phyloP scores from a whole-genome alignment of 1,139 yeast species.

The Zygoascus sp. region DNA sequence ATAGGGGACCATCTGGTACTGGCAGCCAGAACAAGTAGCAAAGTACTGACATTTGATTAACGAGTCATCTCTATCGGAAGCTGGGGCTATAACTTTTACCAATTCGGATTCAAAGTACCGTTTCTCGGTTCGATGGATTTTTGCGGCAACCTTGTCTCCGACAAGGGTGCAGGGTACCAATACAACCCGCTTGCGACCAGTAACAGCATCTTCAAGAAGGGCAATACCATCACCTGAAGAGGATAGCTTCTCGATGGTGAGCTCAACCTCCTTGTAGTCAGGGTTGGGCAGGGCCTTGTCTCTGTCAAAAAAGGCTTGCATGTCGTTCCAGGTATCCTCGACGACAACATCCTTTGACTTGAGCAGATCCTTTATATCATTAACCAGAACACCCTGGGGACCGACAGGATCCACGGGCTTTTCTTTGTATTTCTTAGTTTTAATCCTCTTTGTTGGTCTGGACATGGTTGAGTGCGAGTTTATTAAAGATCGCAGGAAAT shows the following conservation, averaged over 20 bases:
- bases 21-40: slow-evolving; percentile 86
- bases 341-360: slow-evolving; percentile 41
- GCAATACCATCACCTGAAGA: slow-evolving; percentile 62
- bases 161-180: slow-evolving; percentile 84
- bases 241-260: slow-evolving; percentile 48
- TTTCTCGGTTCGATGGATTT: slow-evolving; percentile 75
- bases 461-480: slow-evolving; percentile 1
- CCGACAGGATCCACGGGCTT: slow-evolving; percentile 70
- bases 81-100: slow-evolving; percentile 45
- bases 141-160: slow-evolving; percentile 70
- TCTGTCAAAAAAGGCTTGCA: slow-evolving; percentile 60
- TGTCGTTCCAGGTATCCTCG: slow-evolving; percentile 56
- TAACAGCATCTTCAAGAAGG: slow-evolving; percentile 23
- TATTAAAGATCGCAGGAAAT: slow-evolving; percentile 2
- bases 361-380: slow-evolving; percentile 64
- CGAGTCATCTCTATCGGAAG: slow-evolving; percentile 49
- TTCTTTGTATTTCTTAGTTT: slow-evolving; percentile 49
- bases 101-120: slow-evolving; percentile 73
- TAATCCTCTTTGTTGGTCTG: slow-evolving; percentile 30
- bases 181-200: slow-evolving; percentile 33
- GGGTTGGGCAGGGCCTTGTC: slow-evolving; percentile 47
- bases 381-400: slow-evolving; percentile 72
- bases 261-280: slow-evolving; percentile 52
- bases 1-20: slow-evolving; percentile 77
- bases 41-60: slow-evolving; percentile 68